Percentiles rank a stretch among this genome's conserved stretches.
Evolutionary conservation across 2,329 filamentous ascomycete species (phyloP).

Genomic region (Microsporum ferrugineum): DNA sequence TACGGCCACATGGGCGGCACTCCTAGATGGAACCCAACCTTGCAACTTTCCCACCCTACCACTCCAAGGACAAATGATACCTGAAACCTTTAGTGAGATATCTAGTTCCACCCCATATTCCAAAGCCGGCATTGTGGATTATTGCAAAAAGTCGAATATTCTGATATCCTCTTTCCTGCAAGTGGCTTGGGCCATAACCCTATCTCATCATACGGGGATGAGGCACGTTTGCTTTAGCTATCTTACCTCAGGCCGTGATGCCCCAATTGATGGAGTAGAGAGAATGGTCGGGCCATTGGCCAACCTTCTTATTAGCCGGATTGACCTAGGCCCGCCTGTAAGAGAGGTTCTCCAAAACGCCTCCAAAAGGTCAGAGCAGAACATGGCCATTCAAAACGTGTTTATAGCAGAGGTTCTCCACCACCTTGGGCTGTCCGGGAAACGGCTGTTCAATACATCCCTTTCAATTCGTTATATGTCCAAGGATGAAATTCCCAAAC

Average conservation of each 20-base stretch:
- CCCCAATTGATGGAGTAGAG: constrained; percentile 39
- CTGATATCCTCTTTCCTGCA: constrained; percentile 43
- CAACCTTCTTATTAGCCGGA: constrained; percentile 28
- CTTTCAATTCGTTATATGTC: neutral
- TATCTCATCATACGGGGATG: constrained; percentile 38
- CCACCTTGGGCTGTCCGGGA: constrained; percentile 26
- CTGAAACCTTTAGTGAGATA: neutral
- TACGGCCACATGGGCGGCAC: neutral
- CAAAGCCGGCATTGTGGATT: neutral
- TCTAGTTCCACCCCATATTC: neutral
- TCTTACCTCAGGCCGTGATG: constrained; percentile 43
- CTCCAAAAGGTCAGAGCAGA: constrained; percentile 44
- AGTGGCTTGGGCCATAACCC: constrained; percentile 42
- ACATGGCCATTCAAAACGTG: constrained; percentile 53
- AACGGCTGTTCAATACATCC: constrained; percentile 32
- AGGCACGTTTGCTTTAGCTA: constrained; percentile 45
- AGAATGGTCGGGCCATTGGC: constrained; percentile 37
- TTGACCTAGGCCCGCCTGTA: constrained; percentile 29
- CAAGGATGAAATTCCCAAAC: neutral
- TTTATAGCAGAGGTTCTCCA: constrained; percentile 39
- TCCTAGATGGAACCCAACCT: neutral
- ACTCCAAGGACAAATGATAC: neutral
- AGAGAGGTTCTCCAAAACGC: constrained; percentile 45
- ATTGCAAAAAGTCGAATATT: constrained; percentile 10
- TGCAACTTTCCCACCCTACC: neutral